phyloP scores from a whole-genome alignment of 352 stramenopile genomes.

The Globisporangium canariense region DNA sequence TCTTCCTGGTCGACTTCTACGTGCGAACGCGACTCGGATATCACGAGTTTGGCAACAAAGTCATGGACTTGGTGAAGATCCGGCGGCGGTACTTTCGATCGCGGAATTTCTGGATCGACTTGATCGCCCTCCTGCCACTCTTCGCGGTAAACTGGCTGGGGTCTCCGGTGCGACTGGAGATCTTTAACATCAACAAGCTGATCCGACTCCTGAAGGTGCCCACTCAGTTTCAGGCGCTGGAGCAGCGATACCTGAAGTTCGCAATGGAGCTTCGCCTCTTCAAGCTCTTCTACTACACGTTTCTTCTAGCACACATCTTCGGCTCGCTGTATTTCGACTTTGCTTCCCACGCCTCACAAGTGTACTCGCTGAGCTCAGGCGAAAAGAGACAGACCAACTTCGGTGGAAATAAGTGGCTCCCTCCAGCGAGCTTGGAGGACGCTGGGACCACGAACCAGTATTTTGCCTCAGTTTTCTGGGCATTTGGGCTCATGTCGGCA shows the following conservation, averaged over 20 bases:
- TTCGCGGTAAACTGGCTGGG: conserved; percentile 37
- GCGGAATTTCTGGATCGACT: conserved; percentile 33
- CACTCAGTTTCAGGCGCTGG: conserved; percentile 32
- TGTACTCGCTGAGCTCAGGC: conserved; percentile 14
- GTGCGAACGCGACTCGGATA: conserved; percentile 40
- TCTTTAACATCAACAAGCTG: conserved; percentile 55
- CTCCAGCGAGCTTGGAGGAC: conserved; percentile 2
- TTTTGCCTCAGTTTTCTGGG: conserved; percentile 36
- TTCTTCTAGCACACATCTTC: conserved; percentile 46
- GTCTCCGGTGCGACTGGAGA: conserved; percentile 23
- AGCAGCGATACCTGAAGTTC: conserved; percentile 42
- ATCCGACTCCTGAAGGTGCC: conserved; percentile 46
- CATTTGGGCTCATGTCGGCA: conserved; percentile 40
- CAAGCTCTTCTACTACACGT: conserved; percentile 58
- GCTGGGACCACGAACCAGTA: conserved; percentile 23
- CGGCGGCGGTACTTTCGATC: conserved; percentile 36
- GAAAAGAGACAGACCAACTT: conserved; percentile 24
- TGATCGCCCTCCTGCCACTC: conserved; percentile 34
- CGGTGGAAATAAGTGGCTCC: conserved; percentile 39
- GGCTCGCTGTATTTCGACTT: conserved; percentile 59
- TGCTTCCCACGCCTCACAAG: conserved; percentile 31
- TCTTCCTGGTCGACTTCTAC: conserved; percentile 44
- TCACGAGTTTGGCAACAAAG: conserved; percentile 54
- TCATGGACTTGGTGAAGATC: conserved; percentile 35
- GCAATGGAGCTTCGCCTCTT: conserved; percentile 43